Evolutionary conservation across 108 stramenopile genomes (phyloP).

Genomic region (Cyclotella atomus): DNA sequence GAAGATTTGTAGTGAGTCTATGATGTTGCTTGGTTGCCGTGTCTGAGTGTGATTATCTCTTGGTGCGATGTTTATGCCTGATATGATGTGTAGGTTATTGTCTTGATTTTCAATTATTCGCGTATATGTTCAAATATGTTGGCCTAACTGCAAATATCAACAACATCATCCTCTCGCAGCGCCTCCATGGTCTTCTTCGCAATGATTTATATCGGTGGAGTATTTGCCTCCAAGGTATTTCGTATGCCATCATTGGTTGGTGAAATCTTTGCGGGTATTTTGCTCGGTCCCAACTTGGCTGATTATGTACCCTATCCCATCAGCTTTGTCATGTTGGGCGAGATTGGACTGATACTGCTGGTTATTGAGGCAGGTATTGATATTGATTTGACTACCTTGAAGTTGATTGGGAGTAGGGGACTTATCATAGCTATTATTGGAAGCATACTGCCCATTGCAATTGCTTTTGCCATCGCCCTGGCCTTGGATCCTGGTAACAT

Average conservation of each 20-base stretch:
- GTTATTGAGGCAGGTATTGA: constrained; percentile 86
- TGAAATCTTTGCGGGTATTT: constrained; percentile 78
- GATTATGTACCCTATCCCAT: constrained; percentile 73
- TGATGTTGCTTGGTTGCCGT: too few species aligned
- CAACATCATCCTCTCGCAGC: too few species aligned
- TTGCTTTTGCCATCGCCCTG: constrained; percentile 70
- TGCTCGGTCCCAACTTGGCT: constrained; percentile 68
- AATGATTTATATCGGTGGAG: constrained; percentile 62
- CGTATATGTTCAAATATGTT: too few species aligned
- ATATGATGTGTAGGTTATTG: too few species aligned
- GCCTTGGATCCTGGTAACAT: constrained; percentile 50
- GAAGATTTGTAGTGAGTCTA: constrained; percentile 76
- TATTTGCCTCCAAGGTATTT: constrained; percentile 49
- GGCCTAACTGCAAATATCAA: too few species aligned
- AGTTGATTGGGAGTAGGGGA: constrained; percentile 78
- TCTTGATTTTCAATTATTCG: too few species aligned
- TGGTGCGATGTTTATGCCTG: too few species aligned
- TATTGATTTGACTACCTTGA: constrained; percentile 77
- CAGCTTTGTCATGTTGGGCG: constrained; percentile 77
- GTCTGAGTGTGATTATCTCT: too few species aligned
- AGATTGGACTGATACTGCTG: constrained; percentile 74
- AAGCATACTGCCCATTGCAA: constrained; percentile 72
- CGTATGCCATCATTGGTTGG: constrained; percentile 84
- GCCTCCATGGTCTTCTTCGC: constrained; percentile 68
- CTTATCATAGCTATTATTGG: constrained; percentile 79